A percentile compares a stretch with the other conserved stretches of the same genome.
Conservation (phyloP, 2,329 filamentous ascomycete species). For the Trichoderma gracile region DNA sequence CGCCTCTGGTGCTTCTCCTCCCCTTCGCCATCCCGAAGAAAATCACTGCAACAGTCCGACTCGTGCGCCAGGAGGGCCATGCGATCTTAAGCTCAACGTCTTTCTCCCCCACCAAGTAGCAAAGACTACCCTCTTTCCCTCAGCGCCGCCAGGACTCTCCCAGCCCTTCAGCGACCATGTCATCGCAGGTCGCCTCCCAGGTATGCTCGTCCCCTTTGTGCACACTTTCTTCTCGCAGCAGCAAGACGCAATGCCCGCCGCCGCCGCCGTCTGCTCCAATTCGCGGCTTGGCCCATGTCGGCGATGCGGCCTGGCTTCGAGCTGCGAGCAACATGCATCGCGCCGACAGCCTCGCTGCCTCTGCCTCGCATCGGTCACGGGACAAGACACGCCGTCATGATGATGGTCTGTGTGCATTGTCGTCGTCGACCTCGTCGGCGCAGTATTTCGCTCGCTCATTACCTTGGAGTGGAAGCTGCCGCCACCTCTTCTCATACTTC, state of each 20-base stretch:
- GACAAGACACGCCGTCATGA: background rate
- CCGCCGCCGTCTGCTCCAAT: slow-evolving; percentile 13
- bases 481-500: too few relatives aligned
- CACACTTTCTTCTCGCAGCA: background rate
- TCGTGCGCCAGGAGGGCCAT: slow-evolving; percentile 38
- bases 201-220: slow-evolving; percentile 38
- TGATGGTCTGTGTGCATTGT: background rate
- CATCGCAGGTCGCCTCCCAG: slow-evolving; percentile 61
- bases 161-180: slow-evolving; percentile 51
- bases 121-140: slow-evolving; percentile 35
- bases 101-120: slow-evolving; percentile 36
- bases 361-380: too few relatives aligned
- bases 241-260: background rate
- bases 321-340: background rate
- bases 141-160: slow-evolving; percentile 41
- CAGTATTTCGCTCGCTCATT: background rate
- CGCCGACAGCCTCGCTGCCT: background rate
- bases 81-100: slow-evolving; percentile 40
- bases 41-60: slow-evolving; percentile 17
- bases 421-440: background rate
- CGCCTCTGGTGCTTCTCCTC: slow-evolving; percentile 18
- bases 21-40: slow-evolving; percentile 13
- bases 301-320: slow-evolving; percentile 1
- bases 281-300: slow-evolving; percentile 9
- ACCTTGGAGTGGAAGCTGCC: background rate